phyloP scores from a whole-genome alignment of 2,329 filamentous ascomycete species.

The Alternaria sp. region DNA sequence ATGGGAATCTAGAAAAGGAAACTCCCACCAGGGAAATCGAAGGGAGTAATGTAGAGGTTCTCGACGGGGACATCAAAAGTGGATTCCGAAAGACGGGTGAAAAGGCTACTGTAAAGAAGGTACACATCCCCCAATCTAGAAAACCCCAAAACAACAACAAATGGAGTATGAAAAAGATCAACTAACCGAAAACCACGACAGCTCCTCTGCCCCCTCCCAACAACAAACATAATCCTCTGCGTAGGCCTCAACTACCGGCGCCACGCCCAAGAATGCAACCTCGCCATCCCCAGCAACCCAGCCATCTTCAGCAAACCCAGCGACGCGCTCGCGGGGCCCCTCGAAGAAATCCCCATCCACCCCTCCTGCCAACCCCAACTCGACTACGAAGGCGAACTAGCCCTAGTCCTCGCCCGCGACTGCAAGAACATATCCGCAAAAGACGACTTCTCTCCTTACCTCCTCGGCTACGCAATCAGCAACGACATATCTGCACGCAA shows the following conservation, averaged over 20 bases:
- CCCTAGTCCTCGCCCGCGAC: conserved; percentile 45
- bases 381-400: conserved; percentile 53
- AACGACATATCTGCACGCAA: conserved; percentile 71
- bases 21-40: conserved; percentile 42
- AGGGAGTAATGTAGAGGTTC: conserved; percentile 41
- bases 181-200: not conserved
- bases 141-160: too few relatives aligned
- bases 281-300: conserved; percentile 43
- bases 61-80: conserved; percentile 39
- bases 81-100: conserved; percentile 44
- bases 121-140: not conserved
- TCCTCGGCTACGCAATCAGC: conserved; percentile 69
- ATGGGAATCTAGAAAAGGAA: conserved; percentile 45
- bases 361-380: conserved; percentile 42
- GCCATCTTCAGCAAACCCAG: conserved; percentile 50
- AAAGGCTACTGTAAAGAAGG: conserved; percentile 40
- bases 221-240: conserved; percentile 45
- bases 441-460: conserved; percentile 63
- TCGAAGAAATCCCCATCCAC: conserved; percentile 44
- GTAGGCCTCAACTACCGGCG: conserved; percentile 49
- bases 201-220: conserved; percentile 42
- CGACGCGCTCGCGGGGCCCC: conserved; percentile 47
- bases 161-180: not conserved
- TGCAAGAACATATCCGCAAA: conserved; percentile 57
- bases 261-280: conserved; percentile 48